Base-by-base conservation (phyloP, 352 stramenopile species). In the Pythium dissotocum region DNA sequence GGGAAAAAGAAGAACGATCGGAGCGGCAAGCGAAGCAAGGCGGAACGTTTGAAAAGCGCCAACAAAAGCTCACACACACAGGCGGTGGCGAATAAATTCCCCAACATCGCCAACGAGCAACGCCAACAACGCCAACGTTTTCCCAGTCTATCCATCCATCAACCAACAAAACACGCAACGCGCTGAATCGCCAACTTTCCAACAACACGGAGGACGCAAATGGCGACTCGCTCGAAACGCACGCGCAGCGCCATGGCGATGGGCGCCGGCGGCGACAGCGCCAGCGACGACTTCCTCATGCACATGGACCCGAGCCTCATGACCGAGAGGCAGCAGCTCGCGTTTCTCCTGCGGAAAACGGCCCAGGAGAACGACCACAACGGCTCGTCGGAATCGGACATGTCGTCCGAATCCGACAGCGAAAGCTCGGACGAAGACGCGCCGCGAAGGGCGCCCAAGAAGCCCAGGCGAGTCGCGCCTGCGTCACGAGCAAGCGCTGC, bases 241-340 rank as follows among this genome's bases (percentile, higher is more conserved):
- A 57, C 40, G 32, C 65, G 65, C 51, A 38, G 62, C 62, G 32
- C 52, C 32, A 26, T 54, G 36, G 32, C 36, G 6, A 61, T 44
- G 32, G 33, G 33, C 44, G 24, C 33, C n/a, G 49, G 30, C 51
- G 65, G 58, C 33, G 21, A 16, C 53, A n/a, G 36, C 65, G 33
- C 32, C 42, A 65, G 58, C 48, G 35, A 59, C 55, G 66, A 77
- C 63, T 52, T 70, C 21, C 62, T 42, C n/a, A 42, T 72, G 52
- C 58, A 68, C 46, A 66, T 87, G 73, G 75, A 93, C 63, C 78
- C 82, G 40, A 89, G 77, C 46, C 72, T 89, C 38, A 93, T 93
- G 85, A 93, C 85, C 58, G 85, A 93, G 76, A 80, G 85, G 6
- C 85, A 93, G 68, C 85, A 91, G 63, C 58, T 93, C 55, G 80